phyloP scores from a whole-genome alignment of 148 eudicot genomes.

The Rheum nobile region DNA sequence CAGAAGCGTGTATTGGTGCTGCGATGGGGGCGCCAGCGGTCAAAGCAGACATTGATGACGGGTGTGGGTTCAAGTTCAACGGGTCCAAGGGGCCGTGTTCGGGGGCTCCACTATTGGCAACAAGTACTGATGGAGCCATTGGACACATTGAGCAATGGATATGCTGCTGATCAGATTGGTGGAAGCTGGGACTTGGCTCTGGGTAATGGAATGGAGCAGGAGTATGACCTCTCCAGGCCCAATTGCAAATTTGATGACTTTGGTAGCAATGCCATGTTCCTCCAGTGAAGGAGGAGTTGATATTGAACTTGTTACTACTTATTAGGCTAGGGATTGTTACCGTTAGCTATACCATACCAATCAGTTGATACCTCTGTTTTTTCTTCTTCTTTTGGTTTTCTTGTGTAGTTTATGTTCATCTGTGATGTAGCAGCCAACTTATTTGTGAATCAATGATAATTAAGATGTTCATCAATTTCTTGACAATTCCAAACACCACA shows the following conservation, averaged over 20 bases:
- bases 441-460: too few relatives aligned
- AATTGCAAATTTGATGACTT: not conserved
- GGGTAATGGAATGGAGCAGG: not conserved
- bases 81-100: not conserved
- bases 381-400: not conserved
- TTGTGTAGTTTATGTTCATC: not conserved
- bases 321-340: not conserved
- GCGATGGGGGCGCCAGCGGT: not conserved
- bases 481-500: too few relatives aligned
- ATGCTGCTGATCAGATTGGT: not conserved
- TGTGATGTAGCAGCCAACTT: too few relatives aligned
- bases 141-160: not conserved
- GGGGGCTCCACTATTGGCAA: constrained; percentile 20
- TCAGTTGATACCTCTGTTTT: not conserved
- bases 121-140: constrained; percentile 22
- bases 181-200: not conserved
- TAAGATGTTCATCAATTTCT: too few relatives aligned
- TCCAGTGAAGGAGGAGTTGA: not conserved
- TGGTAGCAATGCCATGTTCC: not conserved
- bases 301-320: not conserved
- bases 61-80: too few relatives aligned
- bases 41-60: not conserved
- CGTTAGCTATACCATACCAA: too few relatives aligned
- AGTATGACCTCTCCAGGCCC: not conserved
- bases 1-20: not conserved